A percentile compares a stretch with the other conserved stretches of the same genome.
Conservation (phyloP, 768 basidiomycete species). For the Trichaptum fuscoviolaceum region DNA sequence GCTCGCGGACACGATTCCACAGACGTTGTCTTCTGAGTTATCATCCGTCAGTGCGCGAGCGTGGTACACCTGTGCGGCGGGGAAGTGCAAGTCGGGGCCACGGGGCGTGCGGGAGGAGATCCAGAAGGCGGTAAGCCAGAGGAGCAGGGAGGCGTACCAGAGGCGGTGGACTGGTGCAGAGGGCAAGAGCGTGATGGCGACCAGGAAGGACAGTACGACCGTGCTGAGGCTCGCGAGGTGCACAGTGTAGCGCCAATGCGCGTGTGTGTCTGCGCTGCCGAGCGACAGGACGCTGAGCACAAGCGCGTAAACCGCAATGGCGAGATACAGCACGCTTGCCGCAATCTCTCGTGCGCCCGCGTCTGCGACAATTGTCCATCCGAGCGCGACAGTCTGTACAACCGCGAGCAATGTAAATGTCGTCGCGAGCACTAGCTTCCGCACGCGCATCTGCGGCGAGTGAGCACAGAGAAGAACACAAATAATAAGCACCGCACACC, state of each 20-base stretch:
- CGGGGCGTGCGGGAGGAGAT: slow-evolving; percentile 51
- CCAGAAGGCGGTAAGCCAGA: slow-evolving; percentile 43
- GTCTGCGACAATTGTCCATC: slow-evolving; percentile 40
- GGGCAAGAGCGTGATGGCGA: slow-evolving; percentile 53
- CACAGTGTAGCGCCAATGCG: slow-evolving; percentile 34
- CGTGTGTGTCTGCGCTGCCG: slow-evolving; percentile 31
- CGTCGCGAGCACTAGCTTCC: slow-evolving; percentile 48
- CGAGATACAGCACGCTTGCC: slow-evolving; percentile 39
- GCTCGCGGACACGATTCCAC: slow-evolving; percentile 48
- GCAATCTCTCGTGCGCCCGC: slow-evolving; percentile 24
- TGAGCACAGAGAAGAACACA: not conserved
- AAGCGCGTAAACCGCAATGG: slow-evolving; percentile 57
- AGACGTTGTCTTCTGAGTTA: slow-evolving; percentile 75
- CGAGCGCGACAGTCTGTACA: slow-evolving; percentile 49
- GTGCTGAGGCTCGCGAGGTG: slow-evolving; percentile 58
- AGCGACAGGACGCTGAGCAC: slow-evolving; percentile 48
- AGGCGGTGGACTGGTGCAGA: slow-evolving; percentile 36
- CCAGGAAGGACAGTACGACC: slow-evolving; percentile 40
- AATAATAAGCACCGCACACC: slow-evolving; percentile 28
- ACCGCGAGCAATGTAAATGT: slow-evolving; percentile 42
- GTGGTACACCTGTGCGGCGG: slow-evolving; percentile 68
- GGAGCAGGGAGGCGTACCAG: slow-evolving; percentile 48
- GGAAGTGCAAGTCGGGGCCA: slow-evolving; percentile 73
- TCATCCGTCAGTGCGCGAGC: slow-evolving; percentile 56
- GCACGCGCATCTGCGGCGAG: slow-evolving; percentile 44